A percentile compares a stretch with the other conserved stretches of the same genome.
These are phyloP conservation scores for Viola pubescens DNA, from an alignment of 441 rosid species.

Conservation along the genomic window DNA sequence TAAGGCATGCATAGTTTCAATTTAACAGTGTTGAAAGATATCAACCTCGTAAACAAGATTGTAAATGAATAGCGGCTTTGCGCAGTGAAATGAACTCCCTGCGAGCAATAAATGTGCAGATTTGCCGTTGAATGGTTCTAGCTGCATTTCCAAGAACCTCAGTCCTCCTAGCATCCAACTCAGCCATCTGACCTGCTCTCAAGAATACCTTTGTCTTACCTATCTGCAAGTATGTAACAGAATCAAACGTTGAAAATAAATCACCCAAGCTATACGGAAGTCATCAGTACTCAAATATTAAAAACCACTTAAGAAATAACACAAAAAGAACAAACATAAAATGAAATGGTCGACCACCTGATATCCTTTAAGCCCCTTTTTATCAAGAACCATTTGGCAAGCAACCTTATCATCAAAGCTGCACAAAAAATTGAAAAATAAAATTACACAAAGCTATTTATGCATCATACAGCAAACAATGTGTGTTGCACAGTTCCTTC, in stretches of 20 bases:
- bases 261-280: not conserved
- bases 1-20: not conserved
- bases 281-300: slow-evolving; percentile 6
- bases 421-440: slow-evolving; percentile 23
- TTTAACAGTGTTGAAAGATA: slow-evolving; percentile 7
- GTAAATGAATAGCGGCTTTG: slow-evolving; percentile 64
- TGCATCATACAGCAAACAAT: slow-evolving; percentile 2
- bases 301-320: slow-evolving; percentile 1
- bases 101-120: slow-evolving; percentile 60
- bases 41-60: slow-evolving; percentile 73
- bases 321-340: slow-evolving; percentile 3
- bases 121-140: slow-evolving; percentile 72
- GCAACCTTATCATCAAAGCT: slow-evolving; percentile 87
- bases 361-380: slow-evolving; percentile 75
- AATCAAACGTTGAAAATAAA: slow-evolving; percentile 1
- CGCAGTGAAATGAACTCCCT: slow-evolving; percentile 70
- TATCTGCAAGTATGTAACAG: slow-evolving; percentile 38
- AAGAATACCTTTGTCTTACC: slow-evolving; percentile 87
- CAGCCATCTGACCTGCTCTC: slow-evolving; percentile 99
- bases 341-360: slow-evolving; percentile 45
- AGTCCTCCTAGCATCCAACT: slow-evolving; percentile 91
- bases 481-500: not conserved
- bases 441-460: slow-evolving; percentile 9
- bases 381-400: slow-evolving; percentile 74
- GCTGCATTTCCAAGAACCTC: slow-evolving; percentile 97